Evolutionary conservation across 306 rosid genomes (phyloP).

Genomic region (Sindora glabra): DNA sequence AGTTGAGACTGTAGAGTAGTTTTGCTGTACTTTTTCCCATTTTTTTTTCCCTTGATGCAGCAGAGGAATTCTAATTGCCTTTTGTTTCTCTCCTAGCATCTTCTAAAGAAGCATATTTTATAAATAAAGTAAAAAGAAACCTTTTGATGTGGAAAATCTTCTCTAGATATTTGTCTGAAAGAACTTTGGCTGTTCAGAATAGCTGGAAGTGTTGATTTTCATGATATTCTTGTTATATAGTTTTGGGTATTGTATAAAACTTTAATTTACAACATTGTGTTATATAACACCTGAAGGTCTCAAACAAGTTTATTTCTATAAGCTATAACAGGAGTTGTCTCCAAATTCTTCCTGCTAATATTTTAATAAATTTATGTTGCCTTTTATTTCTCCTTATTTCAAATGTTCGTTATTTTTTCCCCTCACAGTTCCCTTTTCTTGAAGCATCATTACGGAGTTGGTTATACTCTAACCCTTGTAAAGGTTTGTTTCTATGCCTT

Average conservation of each 20-base stretch:
- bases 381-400: constrained; percentile 4
- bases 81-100: too few relatives aligned
- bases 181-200: background rate
- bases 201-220: too few relatives aligned
- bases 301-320: background rate
- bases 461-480: constrained; percentile 87
- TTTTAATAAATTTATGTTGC: background rate
- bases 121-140: too few relatives aligned
- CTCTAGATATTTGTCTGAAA: background rate
- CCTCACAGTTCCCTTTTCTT: constrained; percentile 86
- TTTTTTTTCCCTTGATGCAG: too few relatives aligned
- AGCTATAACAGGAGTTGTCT: background rate
- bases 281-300: too few relatives aligned
- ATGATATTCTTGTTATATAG: too few relatives aligned
- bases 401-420: constrained; percentile 21
- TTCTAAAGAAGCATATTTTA: too few relatives aligned
- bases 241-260: too few relatives aligned
- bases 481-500: constrained; percentile 48
- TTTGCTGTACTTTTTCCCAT: too few relatives aligned
- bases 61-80: too few relatives aligned
- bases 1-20: too few relatives aligned
- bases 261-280: too few relatives aligned
- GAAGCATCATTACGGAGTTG: constrained; percentile 97
- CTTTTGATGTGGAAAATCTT: background rate
- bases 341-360: background rate